Base-by-base conservation (phyloP, 768 basidiomycete species). In the Boletales sp. region DNA sequence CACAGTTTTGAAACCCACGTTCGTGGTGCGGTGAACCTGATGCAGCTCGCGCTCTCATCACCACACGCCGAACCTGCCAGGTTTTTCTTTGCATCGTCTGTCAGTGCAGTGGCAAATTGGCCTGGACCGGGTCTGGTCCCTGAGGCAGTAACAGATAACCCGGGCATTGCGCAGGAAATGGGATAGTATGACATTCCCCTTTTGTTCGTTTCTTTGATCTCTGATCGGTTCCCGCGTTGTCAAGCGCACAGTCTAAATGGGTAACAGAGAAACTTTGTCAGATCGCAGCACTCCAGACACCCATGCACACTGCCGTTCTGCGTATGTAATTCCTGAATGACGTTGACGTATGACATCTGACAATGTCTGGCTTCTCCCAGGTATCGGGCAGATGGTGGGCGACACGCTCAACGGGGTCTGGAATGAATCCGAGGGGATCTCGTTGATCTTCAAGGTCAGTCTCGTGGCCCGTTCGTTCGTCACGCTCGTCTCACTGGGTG, bases 331-430 rank as follows among this genome's bases (percentile, higher is more conserved):
- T 8, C 14, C 15, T 2, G 13, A 13, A 21, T 18, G 8, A 31
- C 18, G 6, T 21, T 21, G 34, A 45, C 8, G 17, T 19, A 12
- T 3, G 3, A 35, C 21, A 4, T 4, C 21, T 21, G 10, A 30
- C 4, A 4, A 4, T 12, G 14, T n/a, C 32, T 60, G 31, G 56
- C 15, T 12, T 11, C 4, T 5, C 21, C 27, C 10, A 50, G 64
- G 79, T 12, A 78, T 81, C n/a, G 78, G 80, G 3, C 80, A 81
- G 53, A 72, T 81, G 67, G 79, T 77, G 2, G 79, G 79, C 1
- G 78, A 81, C 51, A 71, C 76, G 19, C 49, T 39, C 36, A 69
- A 72, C 36, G 78, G 77, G 7, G 71, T 77, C 5, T 80, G 77
- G 78, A 80, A 79, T 60, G 74, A 78, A 52, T 80, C 78, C 1